These are phyloP conservation scores for Colletotrichum lini DNA, from an alignment of 2,329 filamentous ascomycete species.

Conservation along the genomic window DNA sequence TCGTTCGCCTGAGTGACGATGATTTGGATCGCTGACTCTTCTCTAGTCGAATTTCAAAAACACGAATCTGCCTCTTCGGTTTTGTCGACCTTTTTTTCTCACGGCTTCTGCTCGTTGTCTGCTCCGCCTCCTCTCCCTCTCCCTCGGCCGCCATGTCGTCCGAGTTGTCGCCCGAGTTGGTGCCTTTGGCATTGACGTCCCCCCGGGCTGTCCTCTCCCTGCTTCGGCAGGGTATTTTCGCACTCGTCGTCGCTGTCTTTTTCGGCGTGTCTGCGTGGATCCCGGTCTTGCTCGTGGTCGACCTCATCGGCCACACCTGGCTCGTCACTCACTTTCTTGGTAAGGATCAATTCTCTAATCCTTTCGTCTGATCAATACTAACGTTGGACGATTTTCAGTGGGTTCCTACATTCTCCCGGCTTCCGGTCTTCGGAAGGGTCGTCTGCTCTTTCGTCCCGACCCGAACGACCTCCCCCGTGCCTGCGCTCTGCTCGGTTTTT, in stretches of 20 bases:
- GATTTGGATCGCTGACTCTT: too few species aligned
- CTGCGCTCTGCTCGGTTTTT: not conserved
- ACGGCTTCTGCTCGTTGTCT: too few species aligned
- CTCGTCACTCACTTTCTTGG: not conserved
- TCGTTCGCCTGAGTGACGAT: too few species aligned
- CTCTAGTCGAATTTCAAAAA: too few species aligned
- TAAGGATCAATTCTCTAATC: not conserved
- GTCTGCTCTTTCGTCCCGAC: not conserved
- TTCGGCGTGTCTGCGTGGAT: not conserved
- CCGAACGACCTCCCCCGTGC: not conserved
- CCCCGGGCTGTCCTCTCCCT: too few species aligned
- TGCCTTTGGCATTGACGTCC: too few species aligned
- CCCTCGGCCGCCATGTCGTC: too few species aligned
- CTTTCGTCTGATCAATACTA: not conserved
- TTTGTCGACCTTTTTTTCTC: too few species aligned
- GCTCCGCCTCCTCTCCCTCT: too few species aligned
- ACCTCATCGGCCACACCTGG: not conserved
- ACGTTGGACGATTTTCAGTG: not conserved
- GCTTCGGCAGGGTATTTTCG: too few species aligned
- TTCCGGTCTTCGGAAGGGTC: not conserved
- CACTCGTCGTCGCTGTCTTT: not conserved
- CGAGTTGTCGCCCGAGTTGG: too few species aligned
- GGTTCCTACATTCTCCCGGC: not conserved
- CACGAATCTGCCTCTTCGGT: too few species aligned
- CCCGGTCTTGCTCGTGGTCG: not conserved